Base-by-base conservation (phyloP, 2,329 filamentous ascomycete species). In the Venturia effusa region DNA sequence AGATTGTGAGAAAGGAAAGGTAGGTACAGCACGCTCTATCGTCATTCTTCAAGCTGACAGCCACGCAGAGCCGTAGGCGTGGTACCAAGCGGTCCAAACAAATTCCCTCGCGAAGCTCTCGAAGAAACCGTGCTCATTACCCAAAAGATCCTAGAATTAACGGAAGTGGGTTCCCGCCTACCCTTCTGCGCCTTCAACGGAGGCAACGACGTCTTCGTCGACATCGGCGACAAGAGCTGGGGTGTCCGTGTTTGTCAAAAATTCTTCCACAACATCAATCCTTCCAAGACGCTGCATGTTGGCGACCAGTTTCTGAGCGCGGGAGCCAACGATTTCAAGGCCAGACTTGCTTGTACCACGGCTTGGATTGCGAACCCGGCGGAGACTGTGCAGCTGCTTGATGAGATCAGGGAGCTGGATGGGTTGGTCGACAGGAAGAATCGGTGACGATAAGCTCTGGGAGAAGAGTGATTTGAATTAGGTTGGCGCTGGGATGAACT, bases 181-280 rank as follows among this genome's bases (percentile, higher is more conserved):
- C 94, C 94, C 0, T 99, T 97, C 72, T 99, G 94, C 73, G 94
- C 94, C 27, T 99, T 99, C 80, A 99, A 99, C 74, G 94, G 82
- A 63, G 94, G 94, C 13, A 93, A 94, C 67, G 94, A 99, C 74
- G 92, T 97, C 51, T 99, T 99, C 76, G 92, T 99, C 63, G 94
- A 99, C 74, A 97, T 99, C 71, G 94, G 94, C 64, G 94, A 99
- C 78, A 99, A 99, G 78, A 92, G 88, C 62, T 96, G 92, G 89
- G 94, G 94, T 67, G 94, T 99, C 2, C 83, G 89, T 40, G 91
- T 92, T 4, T 97, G 92, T 73, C 94, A 99, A 78, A 84, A 87
- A 65, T 96, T 91, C 80, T 96, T 97, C 73, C 89, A 88, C 4
- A 84, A 81, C 1, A 84, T 97, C 69, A 80, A 83, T 61, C 89